A percentile compares a stretch with the other conserved stretches of the same genome.
These are phyloP conservation scores for Diaporthe sp. DNA, from an alignment of 2,329 filamentous ascomycete species.

Conservation along the genomic window DNA sequence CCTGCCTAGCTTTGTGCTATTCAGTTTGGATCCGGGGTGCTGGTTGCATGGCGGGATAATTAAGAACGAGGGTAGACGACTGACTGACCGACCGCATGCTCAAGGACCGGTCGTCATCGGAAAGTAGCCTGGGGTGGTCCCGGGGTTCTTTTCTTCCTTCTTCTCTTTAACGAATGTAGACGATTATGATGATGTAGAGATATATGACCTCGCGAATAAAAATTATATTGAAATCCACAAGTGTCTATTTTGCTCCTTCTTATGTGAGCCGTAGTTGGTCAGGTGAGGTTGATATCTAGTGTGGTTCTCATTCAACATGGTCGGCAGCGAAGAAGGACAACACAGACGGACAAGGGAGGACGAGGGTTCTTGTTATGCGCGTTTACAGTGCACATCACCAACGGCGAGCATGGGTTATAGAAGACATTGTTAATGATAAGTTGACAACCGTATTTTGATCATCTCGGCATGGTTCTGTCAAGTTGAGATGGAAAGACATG, in stretches of 20 bases:
- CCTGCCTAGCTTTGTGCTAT: background rate
- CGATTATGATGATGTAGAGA: constrained; percentile 32
- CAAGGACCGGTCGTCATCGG: background rate
- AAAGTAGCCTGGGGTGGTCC: background rate
- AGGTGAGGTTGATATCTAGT: background rate
- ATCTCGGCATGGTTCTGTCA: background rate
- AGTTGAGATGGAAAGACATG: background rate
- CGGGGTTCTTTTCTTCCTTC: background rate
- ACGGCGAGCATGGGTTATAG: background rate
- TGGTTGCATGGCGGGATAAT: background rate
- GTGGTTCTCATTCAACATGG: background rate
- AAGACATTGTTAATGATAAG: background rate
- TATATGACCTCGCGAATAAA: constrained; percentile 27
- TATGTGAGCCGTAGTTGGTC: background rate
- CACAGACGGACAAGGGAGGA: background rate
- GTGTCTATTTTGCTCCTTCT: no score
- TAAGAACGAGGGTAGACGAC: background rate
- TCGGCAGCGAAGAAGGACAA: background rate
- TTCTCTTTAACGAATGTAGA: constrained; percentile 29
- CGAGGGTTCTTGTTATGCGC: background rate
- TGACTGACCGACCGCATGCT: background rate
- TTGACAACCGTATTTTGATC: background rate
- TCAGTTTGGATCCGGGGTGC: background rate
- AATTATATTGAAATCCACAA: background rate
- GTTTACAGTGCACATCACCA: background rate